Percentiles rank a stretch among this genome's conserved stretches.
Evolutionary conservation across 73 alveolate genomes (phyloP).

Genomic region (Paramecium caudatum): DNA sequence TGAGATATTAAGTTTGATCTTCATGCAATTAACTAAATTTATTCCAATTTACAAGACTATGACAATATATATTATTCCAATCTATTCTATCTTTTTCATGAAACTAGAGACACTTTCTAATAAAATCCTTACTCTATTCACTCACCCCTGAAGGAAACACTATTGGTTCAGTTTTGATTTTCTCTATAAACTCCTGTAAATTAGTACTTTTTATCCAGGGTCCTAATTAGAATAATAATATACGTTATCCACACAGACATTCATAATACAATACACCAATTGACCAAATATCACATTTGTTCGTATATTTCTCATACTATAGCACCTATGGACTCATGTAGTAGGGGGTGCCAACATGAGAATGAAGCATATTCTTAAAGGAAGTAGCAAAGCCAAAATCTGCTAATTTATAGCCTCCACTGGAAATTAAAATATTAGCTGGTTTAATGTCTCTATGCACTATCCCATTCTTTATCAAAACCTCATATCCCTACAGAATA

Average conservation of each 20-base stretch:
- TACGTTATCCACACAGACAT: slow-evolving; percentile 50
- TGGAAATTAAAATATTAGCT: slow-evolving; percentile 49
- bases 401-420: slow-evolving; percentile 49
- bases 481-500: slow-evolving; percentile 38
- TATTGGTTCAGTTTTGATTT: not conserved
- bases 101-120: not conserved
- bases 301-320: slow-evolving; percentile 29
- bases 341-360: slow-evolving; percentile 69
- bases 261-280: slow-evolving; percentile 62
- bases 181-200: not conserved
- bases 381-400: slow-evolving; percentile 72
- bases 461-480: not conserved
- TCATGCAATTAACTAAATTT: too few species aligned
- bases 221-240: not conserved
- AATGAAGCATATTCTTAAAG: not conserved
- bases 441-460: slow-evolving; percentile 75
- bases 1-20: too few species aligned
- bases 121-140: not conserved
- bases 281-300: slow-evolving; percentile 75
- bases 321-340: slow-evolving; percentile 71
- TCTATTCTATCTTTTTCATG: slow-evolving; percentile 23
- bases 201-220: slow-evolving; percentile 1
- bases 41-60: too few species aligned
- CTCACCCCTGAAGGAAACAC: slow-evolving; percentile 3
- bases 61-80: slow-evolving; percentile 1